phyloP scores from a whole-genome alignment of 1,139 yeast species.

The Debaryomyces coudertii region DNA sequence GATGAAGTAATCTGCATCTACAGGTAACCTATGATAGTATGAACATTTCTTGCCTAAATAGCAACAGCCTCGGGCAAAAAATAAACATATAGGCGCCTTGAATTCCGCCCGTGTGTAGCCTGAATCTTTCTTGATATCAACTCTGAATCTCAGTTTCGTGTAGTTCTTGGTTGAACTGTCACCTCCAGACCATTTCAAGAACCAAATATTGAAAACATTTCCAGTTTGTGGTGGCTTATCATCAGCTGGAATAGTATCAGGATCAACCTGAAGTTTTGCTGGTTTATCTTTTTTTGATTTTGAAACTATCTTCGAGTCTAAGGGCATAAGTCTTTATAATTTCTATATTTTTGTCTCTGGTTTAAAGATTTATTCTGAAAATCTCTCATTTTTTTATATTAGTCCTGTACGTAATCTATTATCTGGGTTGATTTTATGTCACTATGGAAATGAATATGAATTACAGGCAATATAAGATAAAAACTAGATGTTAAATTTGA shows the following conservation, averaged over 20 bases:
- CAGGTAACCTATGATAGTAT: constrained; percentile 78
- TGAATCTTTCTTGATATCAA: constrained; percentile 63
- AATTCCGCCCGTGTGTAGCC: constrained; percentile 75
- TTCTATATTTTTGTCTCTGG: not conserved
- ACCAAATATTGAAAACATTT: constrained; percentile 84
- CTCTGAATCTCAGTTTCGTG: constrained; percentile 48
- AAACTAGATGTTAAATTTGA: too few species aligned
- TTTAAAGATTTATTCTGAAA: not conserved
- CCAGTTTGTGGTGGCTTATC: constrained; percentile 82
- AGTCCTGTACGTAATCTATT: not conserved
- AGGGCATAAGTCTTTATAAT: not conserved
- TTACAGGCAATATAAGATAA: too few species aligned
- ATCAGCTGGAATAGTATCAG: constrained; percentile 60
- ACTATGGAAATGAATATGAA: too few species aligned
- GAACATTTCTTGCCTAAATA: constrained; percentile 74
- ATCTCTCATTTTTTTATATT: not conserved
- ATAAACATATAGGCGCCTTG: constrained; percentile 64
- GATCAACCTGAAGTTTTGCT: constrained; percentile 72
- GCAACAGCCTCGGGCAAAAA: constrained; percentile 90
- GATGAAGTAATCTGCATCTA: constrained; percentile 44
- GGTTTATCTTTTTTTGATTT: constrained; percentile 21
- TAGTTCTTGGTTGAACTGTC: constrained; percentile 42
- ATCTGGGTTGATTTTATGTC: too few species aligned
- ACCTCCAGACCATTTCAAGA: constrained; percentile 83
- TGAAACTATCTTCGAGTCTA: not conserved